A percentile compares a stretch with the other conserved stretches of the same genome.
Conservation (phyloP, 2,329 filamentous ascomycete genomes). For the Alternaria sp. region DNA sequence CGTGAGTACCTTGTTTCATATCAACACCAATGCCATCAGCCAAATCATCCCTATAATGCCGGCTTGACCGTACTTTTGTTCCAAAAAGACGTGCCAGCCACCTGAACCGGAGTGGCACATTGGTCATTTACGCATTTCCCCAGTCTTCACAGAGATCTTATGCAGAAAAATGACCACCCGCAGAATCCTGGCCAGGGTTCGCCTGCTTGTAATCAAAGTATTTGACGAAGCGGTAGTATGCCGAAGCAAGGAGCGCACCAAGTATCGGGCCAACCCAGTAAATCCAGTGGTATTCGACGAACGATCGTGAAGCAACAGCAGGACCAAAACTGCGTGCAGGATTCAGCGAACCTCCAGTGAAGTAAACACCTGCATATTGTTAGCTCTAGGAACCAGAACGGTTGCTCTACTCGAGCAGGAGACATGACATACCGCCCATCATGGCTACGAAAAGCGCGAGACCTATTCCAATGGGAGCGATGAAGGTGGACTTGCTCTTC, state of each 20-base stretch:
- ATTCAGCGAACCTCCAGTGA: slow-evolving; percentile 55
- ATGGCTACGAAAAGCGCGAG: slow-evolving; percentile 40
- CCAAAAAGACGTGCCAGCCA: not conserved
- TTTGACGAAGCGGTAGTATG: slow-evolving; percentile 58
- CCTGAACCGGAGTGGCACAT: not conserved
- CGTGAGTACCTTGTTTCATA: too few relatives aligned
- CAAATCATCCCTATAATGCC: not conserved
- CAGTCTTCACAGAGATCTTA: not conserved
- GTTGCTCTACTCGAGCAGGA: not conserved
- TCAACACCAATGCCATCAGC: too few relatives aligned
- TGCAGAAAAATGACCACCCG: slow-evolving; percentile 13
- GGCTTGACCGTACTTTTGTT: too few relatives aligned
- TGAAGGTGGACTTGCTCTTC: slow-evolving; percentile 43
- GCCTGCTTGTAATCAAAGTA: slow-evolving; percentile 42
- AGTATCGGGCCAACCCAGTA: slow-evolving; percentile 57
- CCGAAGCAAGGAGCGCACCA: slow-evolving; percentile 55
- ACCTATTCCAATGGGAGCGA: slow-evolving; percentile 35
- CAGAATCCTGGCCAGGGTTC: slow-evolving; percentile 40
- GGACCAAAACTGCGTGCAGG: slow-evolving; percentile 56
- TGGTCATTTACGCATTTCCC: not conserved
- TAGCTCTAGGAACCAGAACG: not conserved
- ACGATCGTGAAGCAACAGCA: slow-evolving; percentile 50
- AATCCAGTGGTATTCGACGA: slow-evolving; percentile 46
- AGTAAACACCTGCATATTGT: slow-evolving; percentile 45
- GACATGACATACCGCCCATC: slow-evolving; percentile 30